phyloP scores from a whole-genome alignment of 2,329 filamentous ascomycete species.

The Gliomastix tumulicola region DNA sequence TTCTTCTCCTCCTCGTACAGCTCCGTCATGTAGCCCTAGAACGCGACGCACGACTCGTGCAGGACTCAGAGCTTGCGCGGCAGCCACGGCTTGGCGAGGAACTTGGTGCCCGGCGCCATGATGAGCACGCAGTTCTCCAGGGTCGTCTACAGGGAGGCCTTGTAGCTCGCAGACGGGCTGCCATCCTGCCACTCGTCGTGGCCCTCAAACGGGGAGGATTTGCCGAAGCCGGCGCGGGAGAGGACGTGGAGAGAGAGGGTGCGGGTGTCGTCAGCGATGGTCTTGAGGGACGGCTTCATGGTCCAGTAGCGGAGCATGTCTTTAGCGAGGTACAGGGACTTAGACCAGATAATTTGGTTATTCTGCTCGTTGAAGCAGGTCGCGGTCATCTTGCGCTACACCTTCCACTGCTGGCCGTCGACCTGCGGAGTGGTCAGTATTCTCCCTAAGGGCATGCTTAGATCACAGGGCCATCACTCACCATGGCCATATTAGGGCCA shows the following conservation, averaged over 20 bases:
- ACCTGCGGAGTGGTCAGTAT: no score
- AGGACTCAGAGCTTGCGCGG: no score
- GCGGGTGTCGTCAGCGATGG: constrained; percentile 16
- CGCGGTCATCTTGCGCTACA: constrained; percentile 5
- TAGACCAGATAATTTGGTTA: constrained; percentile 6
- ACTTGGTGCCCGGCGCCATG: constrained; percentile 12
- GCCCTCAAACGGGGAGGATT: constrained; percentile 10
- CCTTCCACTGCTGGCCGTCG: constrained; percentile 5
- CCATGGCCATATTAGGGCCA: constrained; percentile 1
- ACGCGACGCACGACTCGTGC: constrained; percentile 15
- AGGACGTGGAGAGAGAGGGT: constrained; percentile 3
- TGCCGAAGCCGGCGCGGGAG: constrained; percentile 2
- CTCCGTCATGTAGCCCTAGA: constrained; percentile 17
- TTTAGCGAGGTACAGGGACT: constrained; percentile 3
- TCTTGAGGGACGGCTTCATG: not conserved
- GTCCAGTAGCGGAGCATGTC: not conserved
- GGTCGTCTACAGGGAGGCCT: constrained; percentile 5
- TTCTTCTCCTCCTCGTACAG: constrained; percentile 17
- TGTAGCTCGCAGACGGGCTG: constrained; percentile 1
- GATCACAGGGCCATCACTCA: no score
- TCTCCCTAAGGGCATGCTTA: no score
- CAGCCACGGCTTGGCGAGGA: constrained; percentile 9
- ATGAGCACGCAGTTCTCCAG: constrained; percentile 18
- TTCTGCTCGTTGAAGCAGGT: constrained; percentile 5
- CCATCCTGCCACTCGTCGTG: constrained; percentile 9